These are phyloP conservation scores for Carex scoparia DNA, from an alignment of 176 grass and related monocot genomes.

Conservation along the genomic window DNA sequence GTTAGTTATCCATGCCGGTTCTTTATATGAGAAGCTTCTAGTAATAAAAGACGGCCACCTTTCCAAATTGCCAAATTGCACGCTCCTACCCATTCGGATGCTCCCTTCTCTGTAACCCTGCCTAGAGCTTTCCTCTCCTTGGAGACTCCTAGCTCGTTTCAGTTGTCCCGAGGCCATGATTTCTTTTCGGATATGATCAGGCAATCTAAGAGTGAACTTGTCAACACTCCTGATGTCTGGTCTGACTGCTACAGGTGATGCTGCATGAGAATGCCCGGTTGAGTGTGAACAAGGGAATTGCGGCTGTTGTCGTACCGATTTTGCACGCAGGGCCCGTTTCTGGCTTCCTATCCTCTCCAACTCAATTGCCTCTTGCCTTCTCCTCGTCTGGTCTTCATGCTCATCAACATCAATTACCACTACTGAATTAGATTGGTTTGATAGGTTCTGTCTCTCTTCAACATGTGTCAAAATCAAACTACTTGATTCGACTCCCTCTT, in stretches of 20 bases:
- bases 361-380: slow-evolving; percentile 40
- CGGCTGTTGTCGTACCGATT: slow-evolving; percentile 31
- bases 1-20: slow-evolving; percentile 45
- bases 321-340: slow-evolving; percentile 49
- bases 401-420: slow-evolving; percentile 34
- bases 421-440: background rate
- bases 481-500: background rate
- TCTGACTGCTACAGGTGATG: background rate
- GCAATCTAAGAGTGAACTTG: slow-evolving; percentile 74
- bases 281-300: slow-evolving; percentile 60
- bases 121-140: slow-evolving; percentile 30
- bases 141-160: slow-evolving; percentile 27
- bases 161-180: slow-evolving; percentile 41
- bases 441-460: background rate
- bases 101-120: slow-evolving; percentile 41
- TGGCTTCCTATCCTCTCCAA: slow-evolving; percentile 73
- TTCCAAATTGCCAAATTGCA: slow-evolving; percentile 42
- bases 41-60: slow-evolving; percentile 70
- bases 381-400: background rate
- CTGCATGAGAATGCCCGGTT: slow-evolving; percentile 56
- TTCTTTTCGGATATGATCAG: slow-evolving; percentile 50
- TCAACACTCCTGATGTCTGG: slow-evolving; percentile 35
- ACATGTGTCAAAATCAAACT: background rate
- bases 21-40: slow-evolving; percentile 54
- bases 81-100: slow-evolving; percentile 27